Evolutionary conservation across 148 eudicot genomes (phyloP).

Genomic region (Rhododendron griersonianum): DNA sequence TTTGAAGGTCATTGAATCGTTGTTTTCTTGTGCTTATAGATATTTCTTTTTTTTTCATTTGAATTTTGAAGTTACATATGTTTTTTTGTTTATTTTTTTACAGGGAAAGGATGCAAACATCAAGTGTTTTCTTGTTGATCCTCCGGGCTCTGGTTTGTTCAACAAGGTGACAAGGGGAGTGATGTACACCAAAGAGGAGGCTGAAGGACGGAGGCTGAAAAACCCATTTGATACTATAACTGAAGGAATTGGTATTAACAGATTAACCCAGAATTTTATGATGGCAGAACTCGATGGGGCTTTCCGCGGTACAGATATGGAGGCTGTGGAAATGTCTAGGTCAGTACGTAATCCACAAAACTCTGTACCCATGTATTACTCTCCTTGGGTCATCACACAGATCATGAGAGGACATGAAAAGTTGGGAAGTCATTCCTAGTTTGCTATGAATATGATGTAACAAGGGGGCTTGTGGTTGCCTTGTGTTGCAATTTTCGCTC

Average conservation of each 20-base stretch:
- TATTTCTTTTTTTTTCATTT: background rate
- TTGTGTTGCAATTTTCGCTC: background rate
- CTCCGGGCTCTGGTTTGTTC: conserved; percentile 95
- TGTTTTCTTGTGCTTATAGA: background rate
- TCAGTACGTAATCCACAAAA: conserved; percentile 21
- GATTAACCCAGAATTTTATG: conserved; percentile 80
- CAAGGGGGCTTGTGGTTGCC: background rate
- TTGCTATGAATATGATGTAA: background rate
- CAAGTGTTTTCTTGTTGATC: conserved; percentile 85
- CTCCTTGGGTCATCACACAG: background rate
- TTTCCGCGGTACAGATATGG: conserved; percentile 82
- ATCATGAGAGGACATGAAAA: background rate
- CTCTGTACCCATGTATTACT: background rate
- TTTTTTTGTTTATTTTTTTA: conserved; percentile 13
- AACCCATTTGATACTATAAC: conserved; percentile 96
- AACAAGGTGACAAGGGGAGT: conserved; percentile 95
- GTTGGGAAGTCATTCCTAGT: background rate
- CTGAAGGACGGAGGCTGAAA: conserved; percentile 87
- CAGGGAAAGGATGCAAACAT: conserved; percentile 69
- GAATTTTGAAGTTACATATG: background rate
- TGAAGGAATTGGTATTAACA: conserved; percentile 94
- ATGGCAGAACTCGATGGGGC: conserved; percentile 91
- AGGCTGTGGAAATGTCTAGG: conserved; percentile 99
- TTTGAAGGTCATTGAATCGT: conserved; percentile 52
- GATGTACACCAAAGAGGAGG: conserved; percentile 96